Percentiles rank a stretch among this genome's conserved stretches.
phyloP scores from a whole-genome alignment of 2,329 filamentous ascomycete species.

The Cercospora zeae-maydis region DNA sequence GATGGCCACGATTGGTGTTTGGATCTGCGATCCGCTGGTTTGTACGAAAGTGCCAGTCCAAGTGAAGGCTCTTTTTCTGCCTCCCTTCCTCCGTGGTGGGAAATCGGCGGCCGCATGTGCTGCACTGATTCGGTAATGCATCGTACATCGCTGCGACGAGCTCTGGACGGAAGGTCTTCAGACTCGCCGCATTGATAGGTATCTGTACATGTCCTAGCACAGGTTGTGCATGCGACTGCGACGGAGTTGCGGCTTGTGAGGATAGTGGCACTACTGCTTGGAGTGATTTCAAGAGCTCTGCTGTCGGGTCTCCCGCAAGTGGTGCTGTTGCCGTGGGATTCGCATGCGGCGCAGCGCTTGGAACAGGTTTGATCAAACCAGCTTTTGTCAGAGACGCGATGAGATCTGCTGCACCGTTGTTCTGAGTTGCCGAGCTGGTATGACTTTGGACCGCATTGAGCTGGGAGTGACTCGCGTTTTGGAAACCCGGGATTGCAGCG shows the following conservation, averaged over 20 bases:
- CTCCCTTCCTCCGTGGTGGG: conserved; percentile 70
- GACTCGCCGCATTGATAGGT: conserved; percentile 30
- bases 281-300: conserved; percentile 29
- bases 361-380: conserved; percentile 24
- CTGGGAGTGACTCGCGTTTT: conserved; percentile 32
- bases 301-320: conserved; percentile 21
- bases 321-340: conserved; percentile 16
- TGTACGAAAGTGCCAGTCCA: conserved; percentile 98
- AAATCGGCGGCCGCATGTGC: conserved; percentile 87
- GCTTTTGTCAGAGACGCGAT: conserved; percentile 34
- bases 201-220: conserved; percentile 16
- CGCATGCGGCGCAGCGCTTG: conserved; percentile 9
- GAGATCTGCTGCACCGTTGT: conserved; percentile 28
- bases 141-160: conserved; percentile 74
- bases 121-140: conserved; percentile 78
- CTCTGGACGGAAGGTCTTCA: conserved; percentile 60
- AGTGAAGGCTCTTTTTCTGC: conserved; percentile 81
- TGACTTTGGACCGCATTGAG: conserved; percentile 33
- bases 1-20: conserved; percentile 72
- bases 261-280: conserved; percentile 28
- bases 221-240: conserved; percentile 12
- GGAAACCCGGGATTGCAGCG: conserved; percentile 32
- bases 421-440: conserved; percentile 22
- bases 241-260: conserved; percentile 23
- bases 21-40: conserved; percentile 85